Evolutionary conservation across 2,329 filamentous ascomycete genomes (phyloP).

Genomic region (Trichophyton benhamiae): DNA sequence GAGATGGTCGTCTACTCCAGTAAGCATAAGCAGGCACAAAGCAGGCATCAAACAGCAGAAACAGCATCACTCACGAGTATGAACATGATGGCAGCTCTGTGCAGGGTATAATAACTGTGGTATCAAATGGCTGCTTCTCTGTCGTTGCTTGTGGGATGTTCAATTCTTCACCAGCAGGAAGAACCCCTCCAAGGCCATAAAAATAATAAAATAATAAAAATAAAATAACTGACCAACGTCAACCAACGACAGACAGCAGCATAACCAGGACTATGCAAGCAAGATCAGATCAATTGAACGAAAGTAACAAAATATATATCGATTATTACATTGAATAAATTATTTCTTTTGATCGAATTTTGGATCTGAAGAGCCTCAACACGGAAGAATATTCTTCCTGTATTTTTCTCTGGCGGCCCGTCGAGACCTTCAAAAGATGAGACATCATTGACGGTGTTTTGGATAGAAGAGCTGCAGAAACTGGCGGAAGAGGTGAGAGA

Average conservation of each 20-base stretch:
- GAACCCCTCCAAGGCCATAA: not conserved
- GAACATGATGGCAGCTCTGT: slow-evolving; percentile 29
- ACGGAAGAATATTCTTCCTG: not conserved
- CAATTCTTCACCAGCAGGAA: not conserved
- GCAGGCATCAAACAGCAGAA: not conserved
- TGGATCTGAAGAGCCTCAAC: not conserved
- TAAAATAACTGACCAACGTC: not conserved
- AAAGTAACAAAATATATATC: not conserved
- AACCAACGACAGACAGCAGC: not conserved
- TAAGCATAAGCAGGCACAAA: not conserved
- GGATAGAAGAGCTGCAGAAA: not conserved
- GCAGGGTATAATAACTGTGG: not conserved
- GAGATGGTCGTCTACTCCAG: slow-evolving; percentile 67
- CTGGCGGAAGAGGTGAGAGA: not conserved
- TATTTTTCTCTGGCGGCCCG: not conserved
- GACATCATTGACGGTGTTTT: not conserved
- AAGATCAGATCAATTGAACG: no score
- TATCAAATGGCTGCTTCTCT: not conserved
- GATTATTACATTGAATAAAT: not conserved
- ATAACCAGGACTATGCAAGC: not conserved
- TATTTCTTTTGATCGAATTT: not conserved
- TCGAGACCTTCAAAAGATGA: not conserved
- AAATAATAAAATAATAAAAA: not conserved
- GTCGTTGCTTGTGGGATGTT: not conserved
- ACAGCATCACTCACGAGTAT: slow-evolving; percentile 32